These are phyloP conservation scores for Citrus australasica DNA, from an alignment of 345 rosid species.

Conservation along the genomic window DNA sequence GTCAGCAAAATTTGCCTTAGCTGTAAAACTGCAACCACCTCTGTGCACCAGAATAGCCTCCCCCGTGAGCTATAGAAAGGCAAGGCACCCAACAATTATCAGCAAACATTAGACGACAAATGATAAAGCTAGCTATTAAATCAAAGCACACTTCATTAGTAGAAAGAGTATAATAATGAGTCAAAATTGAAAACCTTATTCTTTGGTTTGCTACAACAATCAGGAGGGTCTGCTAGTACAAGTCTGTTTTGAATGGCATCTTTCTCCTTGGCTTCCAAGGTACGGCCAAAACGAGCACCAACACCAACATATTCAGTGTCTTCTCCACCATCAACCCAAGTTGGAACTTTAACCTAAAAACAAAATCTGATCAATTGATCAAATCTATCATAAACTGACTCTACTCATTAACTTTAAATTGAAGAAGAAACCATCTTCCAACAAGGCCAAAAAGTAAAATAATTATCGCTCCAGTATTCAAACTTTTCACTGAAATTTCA, in stretches of 20 bases:
- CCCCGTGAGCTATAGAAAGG: conserved; percentile 48
- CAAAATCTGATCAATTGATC: background rate
- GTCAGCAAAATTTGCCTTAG: conserved; percentile 69
- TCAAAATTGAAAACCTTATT: conserved; percentile 45
- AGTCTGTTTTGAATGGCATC: conserved; percentile 59
- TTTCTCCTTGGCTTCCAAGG: conserved; percentile 82
- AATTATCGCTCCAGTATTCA: background rate
- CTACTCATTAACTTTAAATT: background rate
- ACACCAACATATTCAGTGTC: conserved; percentile 78
- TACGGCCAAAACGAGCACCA: conserved; percentile 87
- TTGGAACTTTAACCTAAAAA: conserved; percentile 80
- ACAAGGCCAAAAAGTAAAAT: background rate
- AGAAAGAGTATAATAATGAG: background rate
- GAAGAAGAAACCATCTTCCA: background rate
- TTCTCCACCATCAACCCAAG: conserved; percentile 57
- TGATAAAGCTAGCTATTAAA: background rate
- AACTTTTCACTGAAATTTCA: background rate
- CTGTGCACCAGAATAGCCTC: conserved; percentile 74
- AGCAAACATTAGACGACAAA: conserved; percentile 9
- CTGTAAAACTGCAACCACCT: conserved; percentile 83
- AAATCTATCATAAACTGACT: background rate
- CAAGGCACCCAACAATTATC: conserved; percentile 12
- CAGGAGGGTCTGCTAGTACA: conserved; percentile 76
- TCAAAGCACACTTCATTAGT: background rate
- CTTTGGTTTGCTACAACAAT: conserved; percentile 60